These are phyloP conservation scores for Chrysoporthe austroafricana DNA, from an alignment of 2,329 filamentous ascomycete genomes.

Conservation along the genomic window DNA sequence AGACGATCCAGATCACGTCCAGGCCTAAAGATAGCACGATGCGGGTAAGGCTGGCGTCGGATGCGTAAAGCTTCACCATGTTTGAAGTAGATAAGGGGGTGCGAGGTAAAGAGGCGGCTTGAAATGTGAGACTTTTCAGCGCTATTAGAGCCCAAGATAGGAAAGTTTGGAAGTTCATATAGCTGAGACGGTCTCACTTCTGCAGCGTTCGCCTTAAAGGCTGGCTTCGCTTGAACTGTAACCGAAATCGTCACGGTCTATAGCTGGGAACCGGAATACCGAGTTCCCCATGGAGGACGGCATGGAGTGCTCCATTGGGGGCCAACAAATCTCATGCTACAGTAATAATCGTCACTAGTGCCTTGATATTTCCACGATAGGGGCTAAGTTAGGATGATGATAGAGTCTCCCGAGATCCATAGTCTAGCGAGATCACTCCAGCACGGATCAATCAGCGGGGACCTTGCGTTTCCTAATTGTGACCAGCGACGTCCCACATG, in stretches of 20 bases:
- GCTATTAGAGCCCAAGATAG: too few relatives aligned
- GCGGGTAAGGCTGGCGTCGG: background rate
- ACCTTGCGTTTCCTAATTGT: conserved; percentile 1
- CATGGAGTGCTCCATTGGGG: too few relatives aligned
- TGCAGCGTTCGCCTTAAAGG: too few relatives aligned
- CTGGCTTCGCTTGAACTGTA: too few relatives aligned
- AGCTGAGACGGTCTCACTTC: background rate
- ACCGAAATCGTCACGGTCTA: too few relatives aligned
- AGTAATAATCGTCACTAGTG: too few relatives aligned
- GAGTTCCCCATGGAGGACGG: too few relatives aligned
- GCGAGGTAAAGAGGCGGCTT: background rate
- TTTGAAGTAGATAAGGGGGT: background rate
- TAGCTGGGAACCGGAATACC: too few relatives aligned
- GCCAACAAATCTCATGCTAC: too few relatives aligned
- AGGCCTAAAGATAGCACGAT: conserved; percentile 9
- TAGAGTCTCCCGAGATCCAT: background rate
- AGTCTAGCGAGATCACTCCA: background rate
- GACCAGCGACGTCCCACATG: conserved; percentile 4
- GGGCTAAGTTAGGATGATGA: background rate
- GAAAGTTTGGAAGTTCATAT: background rate
- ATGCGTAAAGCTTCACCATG: background rate
- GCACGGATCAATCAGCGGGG: background rate
- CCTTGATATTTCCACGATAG: too few relatives aligned
- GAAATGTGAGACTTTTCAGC: background rate
- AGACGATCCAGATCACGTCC: conserved; percentile 6